Percentiles rank a stretch among this genome's conserved stretches.
These are phyloP conservation scores for Apostasia shenzhenica DNA, from an alignment of 106 monocot species.

Conservation along the genomic window DNA sequence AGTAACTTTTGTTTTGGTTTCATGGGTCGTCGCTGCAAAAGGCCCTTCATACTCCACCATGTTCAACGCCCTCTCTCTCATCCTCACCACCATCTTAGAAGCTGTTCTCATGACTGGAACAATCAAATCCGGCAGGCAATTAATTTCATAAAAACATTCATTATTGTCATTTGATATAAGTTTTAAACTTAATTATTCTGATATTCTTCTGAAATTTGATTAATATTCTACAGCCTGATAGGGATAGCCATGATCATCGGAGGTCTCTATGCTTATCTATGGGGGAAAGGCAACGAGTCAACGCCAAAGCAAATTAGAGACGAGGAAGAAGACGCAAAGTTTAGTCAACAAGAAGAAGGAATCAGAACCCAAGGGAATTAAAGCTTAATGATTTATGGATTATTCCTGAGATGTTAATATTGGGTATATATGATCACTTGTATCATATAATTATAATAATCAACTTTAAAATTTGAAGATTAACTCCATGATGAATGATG, in stretches of 20 bases:
- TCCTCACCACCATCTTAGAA: constrained; percentile 30
- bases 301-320: background rate
- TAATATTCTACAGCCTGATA: constrained; percentile 6
- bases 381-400: background rate
- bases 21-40: constrained; percentile 29
- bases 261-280: constrained; percentile 13
- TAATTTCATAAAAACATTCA: too few species aligned
- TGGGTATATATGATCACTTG: too few species aligned
- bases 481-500: too few species aligned
- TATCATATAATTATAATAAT: too few species aligned
- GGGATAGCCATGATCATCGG: constrained; percentile 2
- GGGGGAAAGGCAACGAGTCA: constrained; percentile 4
- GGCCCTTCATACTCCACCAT: constrained; percentile 56
- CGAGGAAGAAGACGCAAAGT: background rate
- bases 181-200: background rate
- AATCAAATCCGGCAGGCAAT: constrained; percentile 32
- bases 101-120: constrained; percentile 20
- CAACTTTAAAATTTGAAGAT: too few species aligned
- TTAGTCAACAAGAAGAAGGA: background rate
- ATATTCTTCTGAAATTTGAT: background rate
- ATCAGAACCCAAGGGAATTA: background rate
- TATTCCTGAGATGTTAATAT: too few species aligned
- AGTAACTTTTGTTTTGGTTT: constrained; percentile 22
- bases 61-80: constrained; percentile 42
- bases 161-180: background rate